Conservation (phyloP, 192 early-diverging fungal genomes). For the Linnemannia zychae region DNA sequence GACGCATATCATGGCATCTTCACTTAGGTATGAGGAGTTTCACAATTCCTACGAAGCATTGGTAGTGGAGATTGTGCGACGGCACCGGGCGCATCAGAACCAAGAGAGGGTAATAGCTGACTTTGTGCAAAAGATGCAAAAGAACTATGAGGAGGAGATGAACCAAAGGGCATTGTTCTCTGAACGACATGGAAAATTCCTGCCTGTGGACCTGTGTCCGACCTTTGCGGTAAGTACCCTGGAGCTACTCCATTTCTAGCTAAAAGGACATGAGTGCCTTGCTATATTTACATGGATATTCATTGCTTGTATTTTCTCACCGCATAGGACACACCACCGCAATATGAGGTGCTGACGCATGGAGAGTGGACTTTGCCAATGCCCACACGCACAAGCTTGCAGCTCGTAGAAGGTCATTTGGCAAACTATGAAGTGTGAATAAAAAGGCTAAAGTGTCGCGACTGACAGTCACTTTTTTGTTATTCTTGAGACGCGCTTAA, state of each 20-base stretch:
- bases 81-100: slow-evolving; percentile 39
- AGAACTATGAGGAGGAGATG: slow-evolving; percentile 38
- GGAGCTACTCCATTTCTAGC: neutral
- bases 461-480: slow-evolving; percentile 6
- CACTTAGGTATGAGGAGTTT: slow-evolving; percentile 56
- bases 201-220: slow-evolving; percentile 49
- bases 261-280: neutral
- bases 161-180: slow-evolving; percentile 32
- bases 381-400: slow-evolving; percentile 40
- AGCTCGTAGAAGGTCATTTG: slow-evolving; percentile 24
- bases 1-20: neutral
- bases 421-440: neutral
- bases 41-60: slow-evolving; percentile 52
- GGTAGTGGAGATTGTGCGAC: slow-evolving; percentile 44
- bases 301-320: neutral
- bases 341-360: slow-evolving; percentile 43
- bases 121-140: slow-evolving; percentile 29
- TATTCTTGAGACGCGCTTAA: slow-evolving; percentile 21
- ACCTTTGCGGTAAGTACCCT: slow-evolving; percentile 32
- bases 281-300: neutral
- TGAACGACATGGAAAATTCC: slow-evolving; percentile 45
- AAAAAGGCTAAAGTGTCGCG: neutral
- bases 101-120: slow-evolving; percentile 31
- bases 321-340: slow-evolving; percentile 28
- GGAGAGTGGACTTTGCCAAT: slow-evolving; percentile 42